These are phyloP conservation scores for Chaetoceros tenuissimus DNA, from an alignment of 108 stramenopile genomes.

Conservation along the genomic window DNA sequence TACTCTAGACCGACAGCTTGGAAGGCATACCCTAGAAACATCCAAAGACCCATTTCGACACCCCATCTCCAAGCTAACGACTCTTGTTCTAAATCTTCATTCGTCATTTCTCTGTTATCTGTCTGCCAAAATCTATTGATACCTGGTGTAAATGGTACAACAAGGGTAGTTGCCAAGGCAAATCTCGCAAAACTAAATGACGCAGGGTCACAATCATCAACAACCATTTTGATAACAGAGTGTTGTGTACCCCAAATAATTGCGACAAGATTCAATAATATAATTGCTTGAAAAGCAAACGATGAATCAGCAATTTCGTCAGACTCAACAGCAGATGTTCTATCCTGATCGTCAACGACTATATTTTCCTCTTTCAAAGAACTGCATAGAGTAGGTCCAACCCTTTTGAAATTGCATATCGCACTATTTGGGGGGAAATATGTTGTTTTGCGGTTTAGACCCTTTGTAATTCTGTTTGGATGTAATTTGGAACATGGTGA, in stretches of 20 bases:
- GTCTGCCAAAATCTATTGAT: neutral
- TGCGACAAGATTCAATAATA: constrained; percentile 59
- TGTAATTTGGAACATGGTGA: no score
- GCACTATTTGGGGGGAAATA: no score
- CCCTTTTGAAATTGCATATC: neutral
- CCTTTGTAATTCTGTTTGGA: no score
- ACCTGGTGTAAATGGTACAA: constrained; percentile 47
- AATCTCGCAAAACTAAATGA: constrained; percentile 70
- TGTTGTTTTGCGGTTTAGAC: no score
- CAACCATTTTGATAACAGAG: constrained; percentile 70
- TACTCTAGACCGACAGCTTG: constrained; percentile 77
- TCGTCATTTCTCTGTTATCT: neutral
- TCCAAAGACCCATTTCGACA: constrained; percentile 69
- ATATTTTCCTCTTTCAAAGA: no score
- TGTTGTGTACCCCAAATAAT: constrained; percentile 85
- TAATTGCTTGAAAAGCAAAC: constrained; percentile 15
- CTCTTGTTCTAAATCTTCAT: neutral
- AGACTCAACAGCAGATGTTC: neutral
- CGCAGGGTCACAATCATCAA: constrained; percentile 35
- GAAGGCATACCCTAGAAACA: constrained; percentile 83
- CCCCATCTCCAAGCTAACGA: constrained; percentile 56
- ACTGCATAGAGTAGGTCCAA: no score
- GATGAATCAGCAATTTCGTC: neutral
- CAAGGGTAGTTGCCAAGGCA: constrained; percentile 51
- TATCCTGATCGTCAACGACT: no score